Evolutionary conservation across 1,139 yeast species (phyloP).

Genomic region (Arxiozyma telluris): DNA sequence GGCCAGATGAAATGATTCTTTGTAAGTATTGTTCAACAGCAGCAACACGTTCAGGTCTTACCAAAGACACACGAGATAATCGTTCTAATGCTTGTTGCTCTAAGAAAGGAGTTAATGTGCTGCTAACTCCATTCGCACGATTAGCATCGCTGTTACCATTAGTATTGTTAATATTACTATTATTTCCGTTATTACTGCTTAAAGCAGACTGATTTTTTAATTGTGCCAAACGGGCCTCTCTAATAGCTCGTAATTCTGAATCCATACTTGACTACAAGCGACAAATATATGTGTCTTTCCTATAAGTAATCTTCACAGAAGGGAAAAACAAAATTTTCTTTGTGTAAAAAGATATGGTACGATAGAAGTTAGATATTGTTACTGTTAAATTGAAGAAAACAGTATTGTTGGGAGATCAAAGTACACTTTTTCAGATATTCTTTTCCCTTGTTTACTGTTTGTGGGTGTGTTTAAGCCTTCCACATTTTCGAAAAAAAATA

Average conservation of each 20-base stretch:
- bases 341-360: neutral
- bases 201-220: slow-evolving; percentile 50
- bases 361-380: neutral
- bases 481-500: neutral
- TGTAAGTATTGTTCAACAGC: slow-evolving; percentile 80
- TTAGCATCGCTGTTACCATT: slow-evolving; percentile 13
- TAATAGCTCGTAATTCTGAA: slow-evolving; percentile 74
- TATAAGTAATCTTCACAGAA: neutral
- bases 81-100: slow-evolving; percentile 84
- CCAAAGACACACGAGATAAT: slow-evolving; percentile 76
- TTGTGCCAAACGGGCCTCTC: slow-evolving; percentile 81
- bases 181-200: slow-evolving; percentile 30
- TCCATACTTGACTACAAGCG: slow-evolving; percentile 34
- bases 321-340: neutral
- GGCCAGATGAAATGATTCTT: slow-evolving; percentile 71
- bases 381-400: too few species aligned
- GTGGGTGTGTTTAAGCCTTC: neutral
- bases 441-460: neutral
- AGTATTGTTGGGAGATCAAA: too few species aligned
- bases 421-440: neutral
- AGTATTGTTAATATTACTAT: slow-evolving; percentile 13
- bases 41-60: slow-evolving; percentile 81
- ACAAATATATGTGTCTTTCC: neutral
- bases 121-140: neutral
- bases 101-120: slow-evolving; percentile 53